phyloP scores from a whole-genome alignment of 345 rosid genomes.

The Acer saccharum region DNA sequence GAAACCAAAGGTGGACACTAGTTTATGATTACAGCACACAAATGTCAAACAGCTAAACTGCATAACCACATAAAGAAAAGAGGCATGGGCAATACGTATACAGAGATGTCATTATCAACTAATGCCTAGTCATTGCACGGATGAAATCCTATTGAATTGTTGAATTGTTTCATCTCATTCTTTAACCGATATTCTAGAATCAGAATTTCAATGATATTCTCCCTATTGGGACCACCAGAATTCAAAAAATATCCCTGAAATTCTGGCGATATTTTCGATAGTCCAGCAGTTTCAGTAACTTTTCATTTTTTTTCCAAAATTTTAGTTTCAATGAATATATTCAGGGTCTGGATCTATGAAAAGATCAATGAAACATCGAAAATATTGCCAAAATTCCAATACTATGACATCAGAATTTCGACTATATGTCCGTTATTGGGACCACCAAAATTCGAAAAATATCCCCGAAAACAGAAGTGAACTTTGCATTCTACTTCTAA shows the following conservation, averaged over 20 bases:
- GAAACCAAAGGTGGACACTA: slow-evolving; percentile 36
- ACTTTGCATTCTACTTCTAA: background rate
- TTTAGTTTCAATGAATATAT: background rate
- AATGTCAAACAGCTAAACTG: slow-evolving; percentile 28
- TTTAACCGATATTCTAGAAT: background rate
- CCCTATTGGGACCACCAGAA: background rate
- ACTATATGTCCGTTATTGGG: background rate
- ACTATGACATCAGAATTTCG: background rate
- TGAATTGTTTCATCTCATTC: background rate
- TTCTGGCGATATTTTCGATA: background rate
- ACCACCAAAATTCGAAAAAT: background rate
- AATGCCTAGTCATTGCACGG: slow-evolving; percentile 6
- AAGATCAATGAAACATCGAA: background rate
- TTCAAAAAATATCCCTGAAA: background rate
- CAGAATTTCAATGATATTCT: background rate
- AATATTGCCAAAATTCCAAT: background rate
- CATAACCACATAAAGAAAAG: slow-evolving; percentile 24
- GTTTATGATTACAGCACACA: slow-evolving; percentile 35
- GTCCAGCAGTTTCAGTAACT: background rate
- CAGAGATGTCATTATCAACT: background rate
- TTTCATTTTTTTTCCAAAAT: background rate
- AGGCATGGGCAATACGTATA: slow-evolving; percentile 15
- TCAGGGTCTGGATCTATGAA: background rate
- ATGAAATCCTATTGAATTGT: slow-evolving; percentile 1
- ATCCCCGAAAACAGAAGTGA: background rate